Evolutionary conservation across 805 yeast species (phyloP).

Genomic region (Yarrowia phangngaensis): DNA sequence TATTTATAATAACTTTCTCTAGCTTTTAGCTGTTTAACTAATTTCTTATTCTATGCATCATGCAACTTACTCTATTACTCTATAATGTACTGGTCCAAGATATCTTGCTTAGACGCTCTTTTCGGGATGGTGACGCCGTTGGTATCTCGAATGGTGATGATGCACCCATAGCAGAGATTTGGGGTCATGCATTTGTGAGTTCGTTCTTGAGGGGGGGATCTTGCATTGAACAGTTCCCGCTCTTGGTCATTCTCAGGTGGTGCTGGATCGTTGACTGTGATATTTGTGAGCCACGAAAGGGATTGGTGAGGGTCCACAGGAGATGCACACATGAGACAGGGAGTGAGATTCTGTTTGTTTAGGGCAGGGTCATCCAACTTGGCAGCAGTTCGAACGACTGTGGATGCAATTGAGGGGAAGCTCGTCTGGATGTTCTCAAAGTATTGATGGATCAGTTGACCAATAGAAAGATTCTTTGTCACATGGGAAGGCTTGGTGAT

Average conservation of each 20-base stretch:
- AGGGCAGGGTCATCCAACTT: slow-evolving; percentile 46
- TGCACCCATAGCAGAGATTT: slow-evolving; percentile 21
- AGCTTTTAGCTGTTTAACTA: too few species aligned
- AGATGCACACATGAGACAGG: slow-evolving; percentile 6
- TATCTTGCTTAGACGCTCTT: slow-evolving; percentile 13
- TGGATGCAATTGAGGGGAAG: slow-evolving; percentile 85
- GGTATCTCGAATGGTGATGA: slow-evolving; percentile 17
- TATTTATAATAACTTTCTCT: slow-evolving; percentile 20
- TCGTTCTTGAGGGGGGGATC: background rate
- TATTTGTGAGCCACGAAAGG: slow-evolving; percentile 10
- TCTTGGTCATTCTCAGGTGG: slow-evolving; percentile 12
- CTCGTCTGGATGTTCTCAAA: slow-evolving; percentile 67
- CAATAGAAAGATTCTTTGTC: slow-evolving; percentile 72
- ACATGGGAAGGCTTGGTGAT: slow-evolving; percentile 41
- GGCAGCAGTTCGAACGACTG: slow-evolving; percentile 85
- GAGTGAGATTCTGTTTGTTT: background rate
- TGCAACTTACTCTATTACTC: too few species aligned
- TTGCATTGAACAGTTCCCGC: background rate
- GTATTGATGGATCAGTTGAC: slow-evolving; percentile 71
- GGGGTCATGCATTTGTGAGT: background rate
- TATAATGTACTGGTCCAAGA: slow-evolving; percentile 15
- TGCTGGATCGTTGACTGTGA: slow-evolving; percentile 19
- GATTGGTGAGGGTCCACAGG: slow-evolving; percentile 13
- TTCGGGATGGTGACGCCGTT: background rate
- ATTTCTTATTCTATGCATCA: too few species aligned